A percentile compares a stretch with the other conserved stretches of the same genome.
phyloP scores from a whole-genome alignment of 768 basidiomycete genomes.

The Tubosaeta brunneosetosa region DNA sequence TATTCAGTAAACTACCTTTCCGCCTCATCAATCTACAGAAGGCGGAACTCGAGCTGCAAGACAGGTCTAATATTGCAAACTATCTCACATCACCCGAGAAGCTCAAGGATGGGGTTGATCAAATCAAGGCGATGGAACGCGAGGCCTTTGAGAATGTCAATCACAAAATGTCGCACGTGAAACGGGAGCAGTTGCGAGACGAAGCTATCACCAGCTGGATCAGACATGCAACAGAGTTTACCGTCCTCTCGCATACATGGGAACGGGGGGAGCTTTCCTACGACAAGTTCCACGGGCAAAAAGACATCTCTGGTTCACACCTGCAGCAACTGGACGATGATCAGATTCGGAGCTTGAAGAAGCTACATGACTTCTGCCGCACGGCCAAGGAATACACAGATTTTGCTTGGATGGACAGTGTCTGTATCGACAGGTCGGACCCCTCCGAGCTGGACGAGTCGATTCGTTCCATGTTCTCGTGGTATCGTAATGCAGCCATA shows the following conservation, averaged over 20 bases:
- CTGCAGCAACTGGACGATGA: background rate
- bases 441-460: background rate
- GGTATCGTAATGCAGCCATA: conserved; percentile 1
- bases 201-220: background rate
- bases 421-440: background rate
- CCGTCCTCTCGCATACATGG: background rate
- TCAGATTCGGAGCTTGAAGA: background rate
- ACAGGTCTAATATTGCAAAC: background rate
- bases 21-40: background rate
- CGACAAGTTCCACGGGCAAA: background rate
- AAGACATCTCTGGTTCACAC: background rate
- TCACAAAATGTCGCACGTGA: background rate
- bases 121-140: background rate
- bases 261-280: background rate
- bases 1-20: background rate
- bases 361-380: background rate
- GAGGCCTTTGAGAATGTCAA: background rate
- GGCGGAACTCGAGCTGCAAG: background rate
- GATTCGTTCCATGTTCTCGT: conserved; percentile 3
- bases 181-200: background rate
- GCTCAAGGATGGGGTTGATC: background rate
- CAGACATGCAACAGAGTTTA: background rate
- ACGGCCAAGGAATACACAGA: background rate
- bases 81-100: background rate
- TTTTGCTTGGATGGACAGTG: conserved; percentile 1